Percentiles rank a stretch among this genome's conserved stretches.
phyloP scores from a whole-genome alignment of 129 eudicot species.

The Erigeron canadensis region DNA sequence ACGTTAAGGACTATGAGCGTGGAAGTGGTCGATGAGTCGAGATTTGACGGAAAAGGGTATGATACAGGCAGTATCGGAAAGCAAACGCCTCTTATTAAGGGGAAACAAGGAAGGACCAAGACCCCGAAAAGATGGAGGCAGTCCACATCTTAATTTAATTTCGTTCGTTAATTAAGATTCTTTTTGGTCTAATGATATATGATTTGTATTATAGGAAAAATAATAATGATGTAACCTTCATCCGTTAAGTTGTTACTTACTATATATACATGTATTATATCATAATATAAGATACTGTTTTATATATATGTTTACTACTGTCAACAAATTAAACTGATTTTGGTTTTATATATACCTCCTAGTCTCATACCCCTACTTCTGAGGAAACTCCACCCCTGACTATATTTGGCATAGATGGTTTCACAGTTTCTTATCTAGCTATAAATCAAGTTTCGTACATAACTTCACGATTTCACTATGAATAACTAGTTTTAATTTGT shows the following conservation, averaged over 20 bases:
- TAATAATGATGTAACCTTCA: background rate
- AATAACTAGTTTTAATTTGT: too few species aligned
- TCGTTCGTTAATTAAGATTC: background rate
- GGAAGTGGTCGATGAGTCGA: slow-evolving; percentile 32
- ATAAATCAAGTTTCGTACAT: too few species aligned
- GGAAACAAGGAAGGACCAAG: slow-evolving; percentile 34
- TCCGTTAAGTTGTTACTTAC: background rate
- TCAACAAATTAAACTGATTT: too few species aligned
- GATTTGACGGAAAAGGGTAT: slow-evolving; percentile 33
- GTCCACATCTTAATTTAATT: slow-evolving; percentile 27
- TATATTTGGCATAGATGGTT: too few species aligned
- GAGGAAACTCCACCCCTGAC: too few species aligned
- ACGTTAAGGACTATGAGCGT: slow-evolving; percentile 33
- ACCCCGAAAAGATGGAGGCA: slow-evolving; percentile 28
- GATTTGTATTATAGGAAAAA: slow-evolving; percentile 16
- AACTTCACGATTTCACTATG: too few species aligned
- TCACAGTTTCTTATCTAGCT: too few species aligned
- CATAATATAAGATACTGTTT: too few species aligned
- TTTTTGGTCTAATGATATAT: slow-evolving; percentile 8
- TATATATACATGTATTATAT: too few species aligned
- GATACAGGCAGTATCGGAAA: slow-evolving; percentile 40
- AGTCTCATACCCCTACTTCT: too few species aligned
- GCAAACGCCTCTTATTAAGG: slow-evolving; percentile 54
- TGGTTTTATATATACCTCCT: too few species aligned
- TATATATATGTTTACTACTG: too few species aligned